Conservation (phyloP, 192 early-diverging fungal genomes). For the Backusella circina region DNA sequence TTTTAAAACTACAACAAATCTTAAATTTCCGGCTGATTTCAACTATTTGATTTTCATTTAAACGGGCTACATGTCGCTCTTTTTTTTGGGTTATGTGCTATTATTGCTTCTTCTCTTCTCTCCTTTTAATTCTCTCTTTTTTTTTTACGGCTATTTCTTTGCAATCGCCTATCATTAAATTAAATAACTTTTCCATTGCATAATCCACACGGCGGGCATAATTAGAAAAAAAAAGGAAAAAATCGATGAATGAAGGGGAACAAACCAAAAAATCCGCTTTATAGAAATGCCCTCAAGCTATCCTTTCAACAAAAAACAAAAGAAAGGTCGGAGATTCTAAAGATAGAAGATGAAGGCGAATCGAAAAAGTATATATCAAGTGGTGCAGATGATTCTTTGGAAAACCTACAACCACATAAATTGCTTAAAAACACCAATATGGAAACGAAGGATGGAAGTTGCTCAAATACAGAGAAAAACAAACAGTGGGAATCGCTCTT, state of each 20-base stretch:
- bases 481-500: constrained; percentile 21
- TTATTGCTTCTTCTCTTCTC: background rate
- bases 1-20: background rate
- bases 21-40: background rate
- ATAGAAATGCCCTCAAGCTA: background rate
- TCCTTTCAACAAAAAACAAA: background rate
- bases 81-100: background rate
- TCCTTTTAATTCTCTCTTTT: background rate
- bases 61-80: background rate
- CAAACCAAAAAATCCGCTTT: background rate
- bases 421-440: background rate
- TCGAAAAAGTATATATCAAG: background rate
- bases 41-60: background rate
- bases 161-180: background rate
- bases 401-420: background rate
- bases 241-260: constrained; percentile 6
- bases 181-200: background rate
- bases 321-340: background rate
- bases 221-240: background rate
- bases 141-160: background rate
- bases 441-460: background rate
- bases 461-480: constrained; percentile 1
- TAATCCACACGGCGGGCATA: background rate
- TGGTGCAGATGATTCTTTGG: background rate
- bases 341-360: background rate